Evolutionary conservation across 148 eudicot genomes (phyloP).

Genomic region (Camellia lanceoleosa): DNA sequence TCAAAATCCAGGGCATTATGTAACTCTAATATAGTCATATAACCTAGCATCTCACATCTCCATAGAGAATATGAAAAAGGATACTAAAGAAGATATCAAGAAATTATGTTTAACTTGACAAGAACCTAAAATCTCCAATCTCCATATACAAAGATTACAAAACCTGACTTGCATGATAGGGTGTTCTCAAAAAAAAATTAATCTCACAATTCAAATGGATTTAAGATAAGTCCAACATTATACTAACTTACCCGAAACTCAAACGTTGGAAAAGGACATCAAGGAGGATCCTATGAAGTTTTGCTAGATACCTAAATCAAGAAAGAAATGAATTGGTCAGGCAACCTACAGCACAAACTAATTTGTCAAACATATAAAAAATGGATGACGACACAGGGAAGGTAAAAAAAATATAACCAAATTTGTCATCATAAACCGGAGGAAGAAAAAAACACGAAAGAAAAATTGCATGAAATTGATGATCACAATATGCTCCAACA

Average conservation of each 20-base stretch:
- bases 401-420: not conserved
- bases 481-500: not conserved
- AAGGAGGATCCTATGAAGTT: conserved; percentile 41
- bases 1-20: not conserved
- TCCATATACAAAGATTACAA: not conserved
- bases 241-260: conserved; percentile 54
- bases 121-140: conserved; percentile 2
- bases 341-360: conserved; percentile 31
- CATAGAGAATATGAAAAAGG: not conserved
- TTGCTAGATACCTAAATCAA: conserved; percentile 87
- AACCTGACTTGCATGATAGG: not conserved
- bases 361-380: not conserved
- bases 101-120: not conserved
- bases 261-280: conserved; percentile 48
- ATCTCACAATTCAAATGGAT: not conserved
- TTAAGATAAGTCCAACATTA: conserved; percentile 10
- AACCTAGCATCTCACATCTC: not conserved
- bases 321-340: conserved; percentile 51
- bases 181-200: not conserved
- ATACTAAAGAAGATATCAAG: not conserved
- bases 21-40: not conserved
- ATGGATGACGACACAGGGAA: not conserved
- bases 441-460: not conserved
- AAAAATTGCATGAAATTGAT: not conserved
- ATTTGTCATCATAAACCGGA: not conserved